Conservation (phyloP, 2,329 filamentous ascomycete genomes). For the Aspergillus amoenus region DNA sequence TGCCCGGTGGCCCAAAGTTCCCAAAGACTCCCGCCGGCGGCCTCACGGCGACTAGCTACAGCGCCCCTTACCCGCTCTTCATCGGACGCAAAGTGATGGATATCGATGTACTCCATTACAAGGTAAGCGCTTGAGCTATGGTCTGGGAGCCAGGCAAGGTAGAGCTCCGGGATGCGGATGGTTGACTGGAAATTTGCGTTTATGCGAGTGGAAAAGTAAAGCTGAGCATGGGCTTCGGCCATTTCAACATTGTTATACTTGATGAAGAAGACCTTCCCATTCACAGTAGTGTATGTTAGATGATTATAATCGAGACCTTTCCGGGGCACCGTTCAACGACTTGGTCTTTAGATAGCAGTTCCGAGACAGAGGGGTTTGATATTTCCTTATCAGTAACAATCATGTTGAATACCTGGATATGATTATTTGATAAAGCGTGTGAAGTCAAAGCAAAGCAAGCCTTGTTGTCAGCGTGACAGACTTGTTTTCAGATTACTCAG, state of each 20-base stretch:
- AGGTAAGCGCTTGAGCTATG: background rate
- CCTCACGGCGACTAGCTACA: background rate
- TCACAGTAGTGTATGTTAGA: background rate
- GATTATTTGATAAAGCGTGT: background rate
- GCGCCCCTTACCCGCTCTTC: background rate
- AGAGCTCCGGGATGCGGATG: constrained; percentile 1
- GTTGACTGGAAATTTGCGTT: background rate
- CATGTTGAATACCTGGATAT: background rate
- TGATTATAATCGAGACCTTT: background rate
- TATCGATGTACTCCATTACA: constrained; percentile 1
- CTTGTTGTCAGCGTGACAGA: background rate
- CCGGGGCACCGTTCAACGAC: constrained; percentile 1
- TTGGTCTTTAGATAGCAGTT: constrained; percentile 1
- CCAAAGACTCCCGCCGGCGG: background rate
- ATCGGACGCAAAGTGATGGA: constrained; percentile 1
- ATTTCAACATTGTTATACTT: constrained; percentile 2
- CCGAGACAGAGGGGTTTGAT: background rate
- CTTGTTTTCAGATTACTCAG: background rate
- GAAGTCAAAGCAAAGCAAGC: constrained; percentile 1
- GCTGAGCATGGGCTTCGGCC: constrained; percentile 3
- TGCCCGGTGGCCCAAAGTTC: background rate
- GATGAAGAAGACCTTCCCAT: background rate
- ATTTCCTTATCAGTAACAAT: constrained; percentile 3
- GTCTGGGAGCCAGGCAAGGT: background rate
- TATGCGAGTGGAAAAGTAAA: background rate